A percentile compares a stretch with the other conserved stretches of the same genome.
Evolutionary conservation across 129 eudicot genomes (phyloP).

Genomic region (Glebionis coronaria): DNA sequence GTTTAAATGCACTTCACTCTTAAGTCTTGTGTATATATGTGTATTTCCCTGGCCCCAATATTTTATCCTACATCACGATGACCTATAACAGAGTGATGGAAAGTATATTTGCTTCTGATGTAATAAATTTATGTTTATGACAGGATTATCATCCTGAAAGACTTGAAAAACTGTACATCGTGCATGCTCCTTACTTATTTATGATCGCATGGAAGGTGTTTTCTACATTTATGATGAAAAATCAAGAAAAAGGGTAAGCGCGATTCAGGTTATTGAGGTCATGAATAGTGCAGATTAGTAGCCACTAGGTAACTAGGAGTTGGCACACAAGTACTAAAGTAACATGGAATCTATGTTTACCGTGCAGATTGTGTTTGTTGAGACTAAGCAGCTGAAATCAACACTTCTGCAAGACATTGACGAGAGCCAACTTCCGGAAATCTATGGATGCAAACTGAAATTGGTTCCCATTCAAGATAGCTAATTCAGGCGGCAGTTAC

Average conservation of each 20-base stretch:
- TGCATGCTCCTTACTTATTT: slow-evolving; percentile 71
- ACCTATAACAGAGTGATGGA: neutral
- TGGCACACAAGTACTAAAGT: neutral
- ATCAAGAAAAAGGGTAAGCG: slow-evolving; percentile 62
- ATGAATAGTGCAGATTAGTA: too few relatives aligned
- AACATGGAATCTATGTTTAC: slow-evolving; percentile 7
- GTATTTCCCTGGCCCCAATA: neutral
- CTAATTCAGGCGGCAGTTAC: slow-evolving; percentile 33
- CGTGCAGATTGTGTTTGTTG: slow-evolving; percentile 78
- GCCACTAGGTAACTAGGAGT: neutral
- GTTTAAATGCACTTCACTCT: slow-evolving; percentile 32
- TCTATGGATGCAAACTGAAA: slow-evolving; percentile 70
- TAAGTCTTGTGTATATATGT: neutral
- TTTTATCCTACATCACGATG: neutral
- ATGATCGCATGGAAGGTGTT: slow-evolving; percentile 74
- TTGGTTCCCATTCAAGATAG: slow-evolving; percentile 78
- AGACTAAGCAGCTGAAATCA: slow-evolving; percentile 48
- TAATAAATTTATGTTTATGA: slow-evolving; percentile 12
- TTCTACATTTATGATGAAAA: slow-evolving; percentile 65
- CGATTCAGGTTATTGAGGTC: neutral
- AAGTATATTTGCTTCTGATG: slow-evolving; percentile 19
- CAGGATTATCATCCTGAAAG: slow-evolving; percentile 97
- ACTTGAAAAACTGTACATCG: slow-evolving; percentile 57
- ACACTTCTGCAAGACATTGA: slow-evolving; percentile 79
- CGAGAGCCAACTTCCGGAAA: slow-evolving; percentile 79